These are phyloP conservation scores for Pseudopithomyces maydicus DNA, from an alignment of 2,329 filamentous ascomycete species.

Conservation along the genomic window DNA sequence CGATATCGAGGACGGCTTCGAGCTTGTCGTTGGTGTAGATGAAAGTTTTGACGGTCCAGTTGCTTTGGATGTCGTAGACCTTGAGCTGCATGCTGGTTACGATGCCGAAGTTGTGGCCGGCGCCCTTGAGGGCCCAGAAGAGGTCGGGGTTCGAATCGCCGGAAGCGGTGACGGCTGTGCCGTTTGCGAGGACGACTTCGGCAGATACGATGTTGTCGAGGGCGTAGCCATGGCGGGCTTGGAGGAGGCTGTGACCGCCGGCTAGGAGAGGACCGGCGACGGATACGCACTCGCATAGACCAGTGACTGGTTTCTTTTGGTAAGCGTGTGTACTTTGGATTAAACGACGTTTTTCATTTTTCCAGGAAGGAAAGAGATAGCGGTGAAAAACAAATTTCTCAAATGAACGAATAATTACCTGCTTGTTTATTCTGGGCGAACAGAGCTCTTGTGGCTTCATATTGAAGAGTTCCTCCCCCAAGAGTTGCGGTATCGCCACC, in stretches of 20 bases:
- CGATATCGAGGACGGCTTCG: conserved; percentile 5
- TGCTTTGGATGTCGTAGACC: conserved; percentile 7
- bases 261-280: conserved; percentile 63
- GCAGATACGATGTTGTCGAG: conserved; percentile 23
- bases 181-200: conserved; percentile 23
- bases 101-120: conserved; percentile 47
- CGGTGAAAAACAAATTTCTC: neutral
- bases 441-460: conserved; percentile 30
- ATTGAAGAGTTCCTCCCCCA: conserved; percentile 33
- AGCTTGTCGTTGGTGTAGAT: conserved; percentile 11
- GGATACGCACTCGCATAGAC: conserved; percentile 43
- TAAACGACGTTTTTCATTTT: no score
- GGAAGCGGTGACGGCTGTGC: conserved; percentile 2
- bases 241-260: conserved; percentile 58
- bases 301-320: conserved; percentile 14
- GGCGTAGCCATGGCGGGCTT: conserved; percentile 12
- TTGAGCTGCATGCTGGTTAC: conserved; percentile 23
- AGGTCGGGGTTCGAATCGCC: conserved; percentile 22
- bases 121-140: conserved; percentile 48
- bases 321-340: conserved; percentile 2
- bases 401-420: conserved; percentile 19
- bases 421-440: conserved; percentile 36
- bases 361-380: neutral
- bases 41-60: conserved; percentile 11
- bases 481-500: conserved; percentile 29